Percentiles rank a stretch among this genome's conserved stretches.
These are phyloP conservation scores for Clonostachys solani DNA, from an alignment of 2,329 filamentous ascomycete genomes.

Conservation along the genomic window DNA sequence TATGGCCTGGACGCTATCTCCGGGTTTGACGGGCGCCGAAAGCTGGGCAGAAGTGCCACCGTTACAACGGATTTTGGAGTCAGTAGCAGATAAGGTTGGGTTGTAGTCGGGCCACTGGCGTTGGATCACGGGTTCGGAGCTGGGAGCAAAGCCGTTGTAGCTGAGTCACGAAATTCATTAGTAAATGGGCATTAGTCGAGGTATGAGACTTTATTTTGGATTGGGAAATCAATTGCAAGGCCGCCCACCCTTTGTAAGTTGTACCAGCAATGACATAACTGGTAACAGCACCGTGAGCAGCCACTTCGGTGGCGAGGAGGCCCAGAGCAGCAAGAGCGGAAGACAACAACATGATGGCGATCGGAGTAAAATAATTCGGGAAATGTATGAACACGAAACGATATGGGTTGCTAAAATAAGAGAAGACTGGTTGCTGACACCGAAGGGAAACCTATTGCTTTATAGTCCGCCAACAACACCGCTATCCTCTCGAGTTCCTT, in stretches of 20 bases:
- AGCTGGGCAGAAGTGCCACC: conserved; percentile 42
- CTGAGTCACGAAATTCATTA: not conserved
- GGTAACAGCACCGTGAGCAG: conserved; percentile 33
- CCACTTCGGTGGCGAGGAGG: conserved; percentile 17
- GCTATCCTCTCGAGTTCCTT: too few species aligned
- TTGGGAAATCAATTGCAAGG: not conserved
- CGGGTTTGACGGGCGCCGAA: conserved; percentile 38
- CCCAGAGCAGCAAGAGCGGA: conserved; percentile 1
- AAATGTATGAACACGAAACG: too few species aligned
- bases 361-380: too few species aligned
- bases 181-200: not conserved
- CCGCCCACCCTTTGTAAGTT: conserved; percentile 27
- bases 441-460: too few species aligned
- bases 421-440: too few species aligned
- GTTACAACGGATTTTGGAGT: conserved; percentile 50
- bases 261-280: conserved; percentile 41
- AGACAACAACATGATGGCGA: not conserved
- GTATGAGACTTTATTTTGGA: not conserved
- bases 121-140: conserved; percentile 46
- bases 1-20: conserved; percentile 39
- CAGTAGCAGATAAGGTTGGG: conserved; percentile 42
- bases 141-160: conserved; percentile 44
- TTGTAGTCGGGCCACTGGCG: conserved; percentile 55
- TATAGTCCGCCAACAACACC: too few species aligned
- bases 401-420: too few species aligned